Base-by-base conservation (phyloP, 352 stramenopile genomes). In the Globisporangium radiosum region DNA sequence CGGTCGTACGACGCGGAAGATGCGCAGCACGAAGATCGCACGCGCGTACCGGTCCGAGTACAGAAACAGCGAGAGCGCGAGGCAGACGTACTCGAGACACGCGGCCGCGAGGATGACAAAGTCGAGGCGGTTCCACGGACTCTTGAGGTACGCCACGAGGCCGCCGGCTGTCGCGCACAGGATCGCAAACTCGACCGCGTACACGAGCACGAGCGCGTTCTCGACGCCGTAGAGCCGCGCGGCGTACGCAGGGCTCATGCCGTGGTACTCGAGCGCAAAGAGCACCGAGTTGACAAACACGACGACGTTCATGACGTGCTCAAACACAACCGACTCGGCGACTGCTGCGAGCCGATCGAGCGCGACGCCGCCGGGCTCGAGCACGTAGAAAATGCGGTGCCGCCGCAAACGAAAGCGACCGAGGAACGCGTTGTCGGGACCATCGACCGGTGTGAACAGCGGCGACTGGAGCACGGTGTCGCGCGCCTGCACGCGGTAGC, bases 71-170 rank as follows among this genome's bases (percentile, higher is more conserved):
- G 80, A 87, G 4, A 63, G 78, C 0, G 64, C 68, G 51, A 90
- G 62, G n/a, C 77, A 78, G 19, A 88, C 60, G 47, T 85, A 86
- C 47, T 92, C 82, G n/a, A 92, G 45, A 14, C 72, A 77, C 3
- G 78, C 80, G 8, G 76, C 76, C 17, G 70, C 68, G n/a, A 92
- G 68, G 5, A 92, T 73, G 13, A 89, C 54, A 14, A 87, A 88
- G 64, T 92, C 81, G 14, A 94, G 62, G 7, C 81, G 85, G 49
- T 94, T 90, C 85, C 85, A 94, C 10, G 82, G 81, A 49, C 78
- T 89, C 62, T 87, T 81, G 42, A 94, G 62, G 56, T 92, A 94
- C 15, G 68, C 69, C 3, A 78, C 57, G 2, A 94, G 68, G 0
- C 81, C 85, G 10, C 81, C 72, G 0, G 76, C 67, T 43, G 68